Conservation (phyloP, 441 rosid species). For the Erodium trifolium region DNA sequence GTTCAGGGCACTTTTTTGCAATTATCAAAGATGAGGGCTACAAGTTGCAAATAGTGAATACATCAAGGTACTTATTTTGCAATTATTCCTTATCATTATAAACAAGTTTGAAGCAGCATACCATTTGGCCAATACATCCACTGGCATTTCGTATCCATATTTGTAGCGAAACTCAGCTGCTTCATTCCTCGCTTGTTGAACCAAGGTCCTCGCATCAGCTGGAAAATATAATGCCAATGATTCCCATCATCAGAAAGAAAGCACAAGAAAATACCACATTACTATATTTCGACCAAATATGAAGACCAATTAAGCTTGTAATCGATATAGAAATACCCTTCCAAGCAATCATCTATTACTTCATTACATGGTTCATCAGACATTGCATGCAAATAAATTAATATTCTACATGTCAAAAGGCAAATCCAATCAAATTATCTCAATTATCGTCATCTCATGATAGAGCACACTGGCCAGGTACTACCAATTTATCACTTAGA, state of each 20-base stretch:
- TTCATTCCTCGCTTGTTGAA: slow-evolving; percentile 95
- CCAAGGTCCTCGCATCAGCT: slow-evolving; percentile 99
- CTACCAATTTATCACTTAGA: background rate
- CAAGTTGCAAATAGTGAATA: too few relatives aligned
- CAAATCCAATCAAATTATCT: background rate
- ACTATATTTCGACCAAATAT: background rate
- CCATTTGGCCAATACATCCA: too few relatives aligned
- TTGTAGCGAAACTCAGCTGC: slow-evolving; percentile 93
- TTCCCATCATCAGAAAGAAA: background rate
- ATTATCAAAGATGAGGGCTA: too few relatives aligned
- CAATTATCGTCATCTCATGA: background rate
- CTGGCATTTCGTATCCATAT: slow-evolving; percentile 62
- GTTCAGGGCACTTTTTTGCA: slow-evolving; percentile 12
- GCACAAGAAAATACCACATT: background rate
- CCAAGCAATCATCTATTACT: background rate
- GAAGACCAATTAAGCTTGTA: too few relatives aligned
- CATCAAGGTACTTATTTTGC: too few relatives aligned
- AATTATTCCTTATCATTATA: too few relatives aligned
- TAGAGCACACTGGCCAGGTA: background rate
- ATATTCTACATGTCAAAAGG: background rate
- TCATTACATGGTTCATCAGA: background rate
- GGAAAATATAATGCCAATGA: slow-evolving; percentile 15
- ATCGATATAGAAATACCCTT: background rate
- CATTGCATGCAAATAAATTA: background rate
- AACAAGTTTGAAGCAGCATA: too few relatives aligned